phyloP scores from a whole-genome alignment of 352 stramenopile genomes.

The Phytophthora hybrid region DNA sequence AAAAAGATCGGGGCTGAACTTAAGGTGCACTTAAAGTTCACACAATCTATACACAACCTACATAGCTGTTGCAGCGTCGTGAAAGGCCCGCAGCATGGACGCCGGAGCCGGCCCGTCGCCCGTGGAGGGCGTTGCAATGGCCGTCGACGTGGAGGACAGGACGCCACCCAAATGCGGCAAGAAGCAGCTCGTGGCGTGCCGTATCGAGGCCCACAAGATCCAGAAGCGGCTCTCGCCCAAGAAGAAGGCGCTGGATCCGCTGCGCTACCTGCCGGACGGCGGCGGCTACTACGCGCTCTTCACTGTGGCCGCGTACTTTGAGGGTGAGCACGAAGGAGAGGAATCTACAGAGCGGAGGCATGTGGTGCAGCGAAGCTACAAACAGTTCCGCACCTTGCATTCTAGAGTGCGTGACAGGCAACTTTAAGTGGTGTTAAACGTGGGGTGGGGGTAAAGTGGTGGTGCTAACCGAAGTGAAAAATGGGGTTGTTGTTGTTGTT shows the following conservation, averaged over 20 bases:
- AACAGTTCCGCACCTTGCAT: slow-evolving; percentile 70
- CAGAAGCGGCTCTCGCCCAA: slow-evolving; percentile 67
- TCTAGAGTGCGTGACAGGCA: slow-evolving; percentile 39
- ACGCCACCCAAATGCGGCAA: slow-evolving; percentile 20
- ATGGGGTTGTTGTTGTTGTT: slow-evolving; percentile 2
- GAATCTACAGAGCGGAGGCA: slow-evolving; percentile 38
- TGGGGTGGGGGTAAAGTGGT: background rate
- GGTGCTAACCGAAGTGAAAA: background rate
- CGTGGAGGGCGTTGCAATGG: slow-evolving; percentile 9
- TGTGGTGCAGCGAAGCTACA: slow-evolving; percentile 71
- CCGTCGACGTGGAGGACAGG: slow-evolving; percentile 18
- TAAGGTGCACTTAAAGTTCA: background rate
- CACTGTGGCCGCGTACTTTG: slow-evolving; percentile 61
- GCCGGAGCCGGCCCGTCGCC: background rate
- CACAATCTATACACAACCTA: slow-evolving; percentile 1
- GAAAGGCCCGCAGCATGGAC: slow-evolving; percentile 10
- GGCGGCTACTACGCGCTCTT: slow-evolving; percentile 67
- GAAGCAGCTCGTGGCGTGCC: slow-evolving; percentile 46
- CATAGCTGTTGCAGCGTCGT: slow-evolving; percentile 7
- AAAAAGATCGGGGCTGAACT: slow-evolving; percentile 23
- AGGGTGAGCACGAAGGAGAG: slow-evolving; percentile 36
- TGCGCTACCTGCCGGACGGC: slow-evolving; percentile 72
- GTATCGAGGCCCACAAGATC: slow-evolving; percentile 72
- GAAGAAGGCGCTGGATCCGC: slow-evolving; percentile 77
- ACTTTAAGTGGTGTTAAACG: slow-evolving; percentile 3